These are phyloP conservation scores for Acanthamoeba royreba DNA, from an alignment of 208 protist species.

Conservation along the genomic window DNA sequence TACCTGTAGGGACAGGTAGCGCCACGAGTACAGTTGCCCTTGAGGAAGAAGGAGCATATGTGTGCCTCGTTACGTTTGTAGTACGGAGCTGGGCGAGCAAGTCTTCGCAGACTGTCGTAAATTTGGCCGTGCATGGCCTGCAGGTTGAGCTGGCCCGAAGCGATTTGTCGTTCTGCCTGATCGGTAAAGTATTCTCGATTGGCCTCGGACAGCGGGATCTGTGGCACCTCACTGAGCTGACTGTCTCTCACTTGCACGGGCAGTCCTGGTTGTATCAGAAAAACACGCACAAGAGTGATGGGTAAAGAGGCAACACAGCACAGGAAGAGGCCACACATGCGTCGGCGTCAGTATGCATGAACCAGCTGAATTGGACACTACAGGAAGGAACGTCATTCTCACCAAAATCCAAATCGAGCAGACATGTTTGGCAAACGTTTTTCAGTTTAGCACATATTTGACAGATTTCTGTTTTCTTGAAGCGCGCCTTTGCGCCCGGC, in stretches of 20 bases:
- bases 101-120: slow-evolving; percentile 41
- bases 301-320: background rate
- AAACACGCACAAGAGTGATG: background rate
- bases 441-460: slow-evolving; percentile 86
- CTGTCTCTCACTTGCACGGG: slow-evolving; percentile 84
- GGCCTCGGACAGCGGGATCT: slow-evolving; percentile 63
- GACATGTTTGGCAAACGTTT: slow-evolving; percentile 87
- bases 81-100: slow-evolving; percentile 57
- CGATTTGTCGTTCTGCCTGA: background rate
- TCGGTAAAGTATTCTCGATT: slow-evolving; percentile 70
- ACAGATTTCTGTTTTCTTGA: slow-evolving; percentile 85
- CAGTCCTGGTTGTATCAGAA: slow-evolving; percentile 55
- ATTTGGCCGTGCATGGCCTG: background rate
- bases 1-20: slow-evolving; percentile 82
- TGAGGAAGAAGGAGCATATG: slow-evolving; percentile 85
- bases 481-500: slow-evolving; percentile 62
- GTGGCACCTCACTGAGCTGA: slow-evolving; percentile 47
- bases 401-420: slow-evolving; percentile 85
- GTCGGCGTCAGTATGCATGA: background rate
- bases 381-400: background rate
- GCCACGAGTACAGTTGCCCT: slow-evolving; percentile 82
- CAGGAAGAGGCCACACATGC: background rate
- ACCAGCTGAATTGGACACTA: background rate
- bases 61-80: slow-evolving; percentile 64
- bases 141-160: background rate